These are phyloP conservation scores for Gossypium ekmanianum DNA, from an alignment of 345 rosid genomes.

Conservation along the genomic window DNA sequence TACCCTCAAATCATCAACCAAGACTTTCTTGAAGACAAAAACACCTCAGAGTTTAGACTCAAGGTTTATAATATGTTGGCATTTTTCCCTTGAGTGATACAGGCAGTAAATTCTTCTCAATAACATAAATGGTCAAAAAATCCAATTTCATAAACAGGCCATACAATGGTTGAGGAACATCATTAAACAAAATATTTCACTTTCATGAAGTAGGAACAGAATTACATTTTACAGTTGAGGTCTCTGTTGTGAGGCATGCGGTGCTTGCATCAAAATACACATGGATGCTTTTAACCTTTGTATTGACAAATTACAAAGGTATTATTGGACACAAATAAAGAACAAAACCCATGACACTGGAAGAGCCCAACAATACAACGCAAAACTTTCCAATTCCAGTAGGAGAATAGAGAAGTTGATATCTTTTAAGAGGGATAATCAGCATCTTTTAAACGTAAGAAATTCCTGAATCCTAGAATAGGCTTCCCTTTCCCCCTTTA, in stretches of 20 bases:
- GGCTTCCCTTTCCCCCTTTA: background rate
- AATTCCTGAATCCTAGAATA: background rate
- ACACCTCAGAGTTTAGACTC: background rate
- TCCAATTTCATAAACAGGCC: background rate
- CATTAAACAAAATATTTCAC: background rate
- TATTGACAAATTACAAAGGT: conserved; percentile 2
- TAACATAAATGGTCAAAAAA: background rate
- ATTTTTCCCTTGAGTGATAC: background rate
- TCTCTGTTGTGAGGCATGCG: background rate
- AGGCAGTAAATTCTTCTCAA: background rate
- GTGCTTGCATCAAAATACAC: background rate
- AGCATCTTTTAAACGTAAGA: background rate
- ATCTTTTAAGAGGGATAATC: conserved; percentile 7
- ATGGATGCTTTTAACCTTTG: background rate
- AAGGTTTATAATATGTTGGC: background rate
- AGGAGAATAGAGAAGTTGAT: background rate
- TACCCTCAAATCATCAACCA: conserved; percentile 1
- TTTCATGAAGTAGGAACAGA: background rate
- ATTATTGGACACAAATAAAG: background rate
- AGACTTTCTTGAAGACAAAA: background rate
- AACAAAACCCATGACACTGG: background rate
- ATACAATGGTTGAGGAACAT: background rate
- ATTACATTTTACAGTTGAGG: background rate
- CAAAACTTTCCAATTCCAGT: conserved; percentile 8
- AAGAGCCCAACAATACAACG: background rate